Base-by-base conservation (phyloP, 2,329 filamentous ascomycete species). In the Colletotrichum sp. region DNA sequence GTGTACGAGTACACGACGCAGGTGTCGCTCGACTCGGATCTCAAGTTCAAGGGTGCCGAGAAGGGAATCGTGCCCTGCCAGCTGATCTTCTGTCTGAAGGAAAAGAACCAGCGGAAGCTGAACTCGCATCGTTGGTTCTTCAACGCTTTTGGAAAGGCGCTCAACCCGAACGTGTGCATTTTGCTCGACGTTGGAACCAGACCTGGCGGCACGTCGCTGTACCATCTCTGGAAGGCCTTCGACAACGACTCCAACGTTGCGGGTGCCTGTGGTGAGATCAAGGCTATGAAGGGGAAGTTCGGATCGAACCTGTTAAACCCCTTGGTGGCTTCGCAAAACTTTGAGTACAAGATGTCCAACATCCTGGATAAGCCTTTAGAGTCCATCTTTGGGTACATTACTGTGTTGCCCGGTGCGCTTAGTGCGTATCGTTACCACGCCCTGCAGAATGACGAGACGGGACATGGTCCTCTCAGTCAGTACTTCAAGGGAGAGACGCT, bases 321-420 rank as follows among this genome's bases (percentile, higher is more conserved):
- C 0, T 89, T 99, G 8, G 96, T 99, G 18, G 97, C 97, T 0
- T 98, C 96, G 61, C 97, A 99, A 81, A 99, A 99, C 83, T 99
- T 99, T 79, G 97, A 99, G 87, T 99, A 99, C 89, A 99, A 99
- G 85, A 98, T 99, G 95, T 98, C 96, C 55, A 99, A 99, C 81
- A 99, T 99, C 80, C 89, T 99, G 30, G 97, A 99, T 83, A 99
- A 99, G 84, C 97, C 97, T 1, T 88, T 99, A 3, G 97, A 99
- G 84, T 98, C 95, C 0, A 96, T 98, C 1, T 99, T 99, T 83
- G 97, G 97, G 3, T 99, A 98, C 83, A 99, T 99, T 79, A 98
- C 96, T 8, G 97, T 99, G 79, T 87, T 99, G 78, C 97, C 97
- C 0, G 97, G 97, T 84, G 97, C 97, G 1, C 90, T 99, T 68